Conservation (phyloP, 345 rosid species). For the Reutealis trisperma region DNA sequence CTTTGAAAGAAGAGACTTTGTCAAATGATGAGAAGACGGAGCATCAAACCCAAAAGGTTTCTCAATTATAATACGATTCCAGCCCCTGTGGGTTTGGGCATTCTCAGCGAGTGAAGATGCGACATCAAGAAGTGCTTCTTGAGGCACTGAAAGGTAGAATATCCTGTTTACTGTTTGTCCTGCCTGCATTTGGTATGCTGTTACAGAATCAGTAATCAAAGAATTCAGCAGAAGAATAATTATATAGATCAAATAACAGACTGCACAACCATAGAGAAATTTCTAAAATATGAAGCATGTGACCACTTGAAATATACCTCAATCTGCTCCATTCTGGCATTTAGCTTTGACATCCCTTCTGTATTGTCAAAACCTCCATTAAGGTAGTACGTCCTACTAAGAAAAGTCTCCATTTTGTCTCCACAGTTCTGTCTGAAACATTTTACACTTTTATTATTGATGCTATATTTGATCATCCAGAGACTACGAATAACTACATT, state of each 20-base stretch:
- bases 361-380: slow-evolving; percentile 64
- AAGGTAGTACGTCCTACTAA: slow-evolving; percentile 56
- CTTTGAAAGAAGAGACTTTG: slow-evolving; percentile 61
- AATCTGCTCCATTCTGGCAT: slow-evolving; percentile 59
- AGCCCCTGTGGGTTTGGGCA: slow-evolving; percentile 63
- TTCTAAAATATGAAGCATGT: background rate
- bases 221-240: slow-evolving; percentile 13
- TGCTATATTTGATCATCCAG: background rate
- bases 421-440: slow-evolving; percentile 59
- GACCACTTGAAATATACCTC: slow-evolving; percentile 46
- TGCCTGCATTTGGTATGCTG: slow-evolving; percentile 51
- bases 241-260: slow-evolving; percentile 14
- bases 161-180: slow-evolving; percentile 58
- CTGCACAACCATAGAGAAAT: background rate
- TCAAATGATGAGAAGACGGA: slow-evolving; percentile 50
- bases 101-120: slow-evolving; percentile 52
- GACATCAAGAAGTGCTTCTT: slow-evolving; percentile 78
- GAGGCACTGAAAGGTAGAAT: slow-evolving; percentile 80
- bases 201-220: slow-evolving; percentile 33
- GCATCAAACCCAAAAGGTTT: slow-evolving; percentile 78
- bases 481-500: background rate
- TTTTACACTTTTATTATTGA: background rate
- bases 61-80: slow-evolving; percentile 77
- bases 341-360: slow-evolving; percentile 63
- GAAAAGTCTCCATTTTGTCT: slow-evolving; percentile 65